Percentiles rank a stretch among this genome's conserved stretches.
Conservation (phyloP, 331 rosid species). For the Quercus tomentella region DNA sequence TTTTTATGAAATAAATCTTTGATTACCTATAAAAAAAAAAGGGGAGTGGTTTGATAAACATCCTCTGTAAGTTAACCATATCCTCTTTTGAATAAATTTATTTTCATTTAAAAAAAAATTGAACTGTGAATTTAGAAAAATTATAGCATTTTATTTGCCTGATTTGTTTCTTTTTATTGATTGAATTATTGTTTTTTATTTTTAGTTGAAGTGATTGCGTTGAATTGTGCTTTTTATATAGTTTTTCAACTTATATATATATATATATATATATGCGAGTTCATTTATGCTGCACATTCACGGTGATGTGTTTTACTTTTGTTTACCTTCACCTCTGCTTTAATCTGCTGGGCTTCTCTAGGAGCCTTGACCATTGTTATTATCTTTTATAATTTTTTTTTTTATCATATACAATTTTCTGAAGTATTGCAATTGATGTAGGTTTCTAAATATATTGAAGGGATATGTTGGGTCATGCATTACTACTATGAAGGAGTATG, state of each 20-base stretch:
- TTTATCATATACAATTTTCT: background rate
- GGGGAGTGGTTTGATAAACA: no score
- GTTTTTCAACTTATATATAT: background rate
- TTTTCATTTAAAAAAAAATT: no score
- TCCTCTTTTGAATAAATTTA: no score
- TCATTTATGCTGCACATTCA: background rate
- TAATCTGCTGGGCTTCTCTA: background rate
- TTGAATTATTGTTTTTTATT: background rate
- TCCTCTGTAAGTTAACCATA: no score
- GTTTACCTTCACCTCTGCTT: background rate
- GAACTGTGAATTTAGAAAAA: background rate
- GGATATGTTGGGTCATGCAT: slow-evolving; percentile 32
- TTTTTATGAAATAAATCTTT: no score
- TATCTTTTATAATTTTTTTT: background rate
- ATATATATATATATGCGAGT: background rate
- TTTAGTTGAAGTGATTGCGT: background rate
- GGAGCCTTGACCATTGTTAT: background rate
- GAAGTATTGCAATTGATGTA: background rate
- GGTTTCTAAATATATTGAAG: slow-evolving; percentile 29
- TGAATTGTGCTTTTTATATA: background rate
- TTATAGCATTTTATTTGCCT: background rate
- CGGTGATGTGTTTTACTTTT: background rate
- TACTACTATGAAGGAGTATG: slow-evolving; percentile 25
- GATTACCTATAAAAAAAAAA: no score
- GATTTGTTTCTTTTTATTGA: background rate